Conservation (phyloP, 208 protist genomes). For the Trypanosoma vivax region DNA sequence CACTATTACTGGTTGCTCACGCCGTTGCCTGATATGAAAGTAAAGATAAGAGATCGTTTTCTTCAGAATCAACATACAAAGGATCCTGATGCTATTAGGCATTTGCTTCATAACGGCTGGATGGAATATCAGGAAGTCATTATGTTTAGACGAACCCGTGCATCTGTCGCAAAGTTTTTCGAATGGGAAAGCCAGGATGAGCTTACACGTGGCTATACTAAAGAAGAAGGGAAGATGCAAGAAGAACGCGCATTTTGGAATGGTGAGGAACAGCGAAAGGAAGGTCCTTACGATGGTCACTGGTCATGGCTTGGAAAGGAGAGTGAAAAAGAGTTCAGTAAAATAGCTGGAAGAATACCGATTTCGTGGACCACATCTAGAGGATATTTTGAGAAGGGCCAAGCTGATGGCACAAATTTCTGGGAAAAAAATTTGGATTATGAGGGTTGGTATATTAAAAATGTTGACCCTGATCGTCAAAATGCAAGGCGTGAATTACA, state of each 20-base stretch:
- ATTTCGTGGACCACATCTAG: conserved; percentile 76
- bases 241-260: conserved; percentile 80
- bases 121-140: conserved; percentile 83
- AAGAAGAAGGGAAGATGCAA: conserved; percentile 72
- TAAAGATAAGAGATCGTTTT: conserved; percentile 75
- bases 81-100: conserved; percentile 81
- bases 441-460: conserved; percentile 89
- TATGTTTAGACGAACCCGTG: conserved; percentile 68
- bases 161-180: conserved; percentile 80
- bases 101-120: conserved; percentile 85
- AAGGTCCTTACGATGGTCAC: conserved; percentile 81
- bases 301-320: conserved; percentile 83
- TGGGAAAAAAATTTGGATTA: conserved; percentile 91
- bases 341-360: conserved; percentile 75
- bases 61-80: conserved; percentile 83
- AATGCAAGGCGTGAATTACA: conserved; percentile 77
- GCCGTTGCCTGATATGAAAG: conserved; percentile 77
- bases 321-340: conserved; percentile 75
- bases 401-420: conserved; percentile 83
- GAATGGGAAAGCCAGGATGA: conserved; percentile 68
- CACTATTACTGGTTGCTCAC: conserved; percentile 83
- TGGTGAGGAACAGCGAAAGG: conserved; percentile 77
- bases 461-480: conserved; percentile 82
- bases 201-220: conserved; percentile 57
- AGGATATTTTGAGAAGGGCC: conserved; percentile 79